These are phyloP conservation scores for Adansonia gregorii DNA, from an alignment of 441 rosid genomes.

Conservation along the genomic window DNA sequence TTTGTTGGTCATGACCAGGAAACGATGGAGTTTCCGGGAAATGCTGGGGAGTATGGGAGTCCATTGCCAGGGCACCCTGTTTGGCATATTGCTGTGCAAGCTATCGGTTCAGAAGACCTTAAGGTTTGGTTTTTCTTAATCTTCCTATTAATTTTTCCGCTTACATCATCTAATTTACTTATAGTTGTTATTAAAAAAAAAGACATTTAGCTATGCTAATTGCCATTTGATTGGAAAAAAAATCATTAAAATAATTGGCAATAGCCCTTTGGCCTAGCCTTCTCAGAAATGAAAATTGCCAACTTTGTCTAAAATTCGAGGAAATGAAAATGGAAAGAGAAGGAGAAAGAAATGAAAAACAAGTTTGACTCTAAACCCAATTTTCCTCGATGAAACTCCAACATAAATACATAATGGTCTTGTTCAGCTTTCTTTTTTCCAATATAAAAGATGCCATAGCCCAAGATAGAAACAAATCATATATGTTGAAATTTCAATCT, in stretches of 20 bases:
- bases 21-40: slow-evolving; percentile 20
- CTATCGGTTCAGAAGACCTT: slow-evolving; percentile 46
- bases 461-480: too few species aligned
- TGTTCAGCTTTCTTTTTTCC: too few species aligned
- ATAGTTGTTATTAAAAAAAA: too few species aligned
- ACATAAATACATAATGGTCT: not conserved
- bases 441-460: too few species aligned
- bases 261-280: not conserved
- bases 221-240: not conserved
- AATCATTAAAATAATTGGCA: not conserved
- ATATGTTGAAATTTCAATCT: too few species aligned
- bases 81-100: slow-evolving; percentile 81
- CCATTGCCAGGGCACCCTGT: slow-evolving; percentile 67
- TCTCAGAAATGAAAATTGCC: not conserved
- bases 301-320: not conserved
- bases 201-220: not conserved
- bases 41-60: slow-evolving; percentile 37
- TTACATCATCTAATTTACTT: not conserved
- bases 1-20: slow-evolving; percentile 44
- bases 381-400: not conserved
- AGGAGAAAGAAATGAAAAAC: not conserved
- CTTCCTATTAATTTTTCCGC: not conserved
- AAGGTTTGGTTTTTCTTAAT: slow-evolving; percentile 50
- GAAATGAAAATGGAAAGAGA: not conserved
- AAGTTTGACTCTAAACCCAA: not conserved